phyloP scores from a whole-genome alignment of 129 eudicot genomes.

The Flaveria sonorensis region DNA sequence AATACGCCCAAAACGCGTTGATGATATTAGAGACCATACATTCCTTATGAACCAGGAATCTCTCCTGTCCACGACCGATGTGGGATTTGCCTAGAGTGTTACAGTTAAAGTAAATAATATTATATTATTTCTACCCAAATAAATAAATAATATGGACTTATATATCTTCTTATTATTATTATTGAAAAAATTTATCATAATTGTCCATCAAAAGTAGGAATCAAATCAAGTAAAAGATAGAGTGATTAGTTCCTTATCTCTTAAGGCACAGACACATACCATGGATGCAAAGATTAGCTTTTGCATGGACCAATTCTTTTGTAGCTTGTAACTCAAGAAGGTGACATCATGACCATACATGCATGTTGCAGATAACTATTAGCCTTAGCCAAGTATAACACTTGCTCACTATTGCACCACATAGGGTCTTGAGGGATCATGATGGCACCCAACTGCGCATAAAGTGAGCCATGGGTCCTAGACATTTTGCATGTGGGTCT shows the following conservation, averaged over 20 bases:
- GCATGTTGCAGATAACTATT: conserved; percentile 39
- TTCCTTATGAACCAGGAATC: too few relatives aligned
- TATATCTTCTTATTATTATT: neutral
- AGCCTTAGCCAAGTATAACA: conserved; percentile 42
- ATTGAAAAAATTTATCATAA: neutral
- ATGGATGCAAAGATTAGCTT: conserved; percentile 27
- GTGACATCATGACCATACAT: conserved; percentile 6
- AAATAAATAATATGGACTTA: neutral
- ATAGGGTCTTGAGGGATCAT: conserved; percentile 30
- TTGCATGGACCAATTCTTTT: conserved; percentile 50
- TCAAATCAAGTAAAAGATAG: conserved; percentile 34
- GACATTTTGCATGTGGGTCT: conserved; percentile 25
- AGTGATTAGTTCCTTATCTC: conserved; percentile 33
- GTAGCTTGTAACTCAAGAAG: conserved; percentile 43
- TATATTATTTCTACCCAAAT: too few relatives aligned
- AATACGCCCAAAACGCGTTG: too few relatives aligned
- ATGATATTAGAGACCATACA: too few relatives aligned
- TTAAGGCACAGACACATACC: conserved; percentile 38
- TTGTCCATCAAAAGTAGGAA: conserved; percentile 25
- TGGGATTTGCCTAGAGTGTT: too few relatives aligned
- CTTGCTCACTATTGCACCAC: conserved; percentile 49
- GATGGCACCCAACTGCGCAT: conserved; percentile 36
- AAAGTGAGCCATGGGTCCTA: conserved; percentile 44
- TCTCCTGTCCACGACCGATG: too few relatives aligned
- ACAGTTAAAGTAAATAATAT: too few relatives aligned